These are phyloP conservation scores for Synchytrium microbalum DNA, from an alignment of 371 early-diverging fungal species.

Conservation along the genomic window DNA sequence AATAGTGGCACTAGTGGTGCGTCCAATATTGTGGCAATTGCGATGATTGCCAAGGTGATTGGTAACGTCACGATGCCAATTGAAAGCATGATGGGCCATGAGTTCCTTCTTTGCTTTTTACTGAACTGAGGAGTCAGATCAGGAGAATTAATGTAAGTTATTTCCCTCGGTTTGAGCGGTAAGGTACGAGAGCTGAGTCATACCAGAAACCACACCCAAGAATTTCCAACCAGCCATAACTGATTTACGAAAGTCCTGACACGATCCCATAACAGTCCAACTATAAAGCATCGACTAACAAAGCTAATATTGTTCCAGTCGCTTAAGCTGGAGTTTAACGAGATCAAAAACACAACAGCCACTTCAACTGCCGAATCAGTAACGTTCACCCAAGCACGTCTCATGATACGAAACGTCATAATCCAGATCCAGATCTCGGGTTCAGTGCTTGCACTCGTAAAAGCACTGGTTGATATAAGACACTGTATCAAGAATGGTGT, in stretches of 20 bases:
- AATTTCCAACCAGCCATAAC: neutral
- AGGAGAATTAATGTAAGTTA: neutral
- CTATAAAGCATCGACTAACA: too few relatives aligned
- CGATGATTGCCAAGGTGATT: constrained; percentile 11
- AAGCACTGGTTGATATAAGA: too few relatives aligned
- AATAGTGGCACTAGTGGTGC: constrained; percentile 27
- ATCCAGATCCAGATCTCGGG: too few relatives aligned
- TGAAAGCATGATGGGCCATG: constrained; percentile 17
- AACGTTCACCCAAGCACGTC: too few relatives aligned
- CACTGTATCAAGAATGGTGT: too few relatives aligned
- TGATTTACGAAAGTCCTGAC: neutral
- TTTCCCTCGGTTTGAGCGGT: neutral
- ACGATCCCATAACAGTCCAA: constrained; percentile 1
- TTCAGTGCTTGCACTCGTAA: too few relatives aligned
- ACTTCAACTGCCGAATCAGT: too few relatives aligned
- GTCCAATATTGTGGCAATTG: constrained; percentile 20
- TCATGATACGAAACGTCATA: too few relatives aligned
- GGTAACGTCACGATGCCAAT: constrained; percentile 26
- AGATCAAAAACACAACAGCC: too few relatives aligned
- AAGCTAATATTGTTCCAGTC: too few relatives aligned
- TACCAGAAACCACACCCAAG: neutral
- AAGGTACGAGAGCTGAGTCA: constrained; percentile 2
- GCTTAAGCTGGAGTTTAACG: too few relatives aligned
- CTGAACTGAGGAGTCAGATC: too few relatives aligned
- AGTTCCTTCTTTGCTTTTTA: constrained; percentile 21